A percentile compares a stretch with the other conserved stretches of the same genome.
Evolutionary conservation across 2,329 filamentous ascomycete species (phyloP).

Genomic region (Fusarium kyushuense): DNA sequence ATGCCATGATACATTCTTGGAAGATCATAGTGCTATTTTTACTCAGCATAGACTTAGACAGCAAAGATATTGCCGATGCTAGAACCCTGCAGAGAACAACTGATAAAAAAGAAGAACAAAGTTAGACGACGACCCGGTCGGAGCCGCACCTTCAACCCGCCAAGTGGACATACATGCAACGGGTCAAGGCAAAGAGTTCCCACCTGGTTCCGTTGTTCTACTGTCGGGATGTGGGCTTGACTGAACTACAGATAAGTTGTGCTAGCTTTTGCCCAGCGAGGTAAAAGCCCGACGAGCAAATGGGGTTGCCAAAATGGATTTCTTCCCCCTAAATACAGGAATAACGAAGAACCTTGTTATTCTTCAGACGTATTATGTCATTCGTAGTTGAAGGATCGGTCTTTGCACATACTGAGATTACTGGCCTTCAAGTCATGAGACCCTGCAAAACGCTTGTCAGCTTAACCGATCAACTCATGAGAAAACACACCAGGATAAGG

Average conservation of each 20-base stretch:
- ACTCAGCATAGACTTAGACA: neutral
- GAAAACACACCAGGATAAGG: neutral
- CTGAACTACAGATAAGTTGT: neutral
- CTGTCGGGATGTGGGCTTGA: slow-evolving; percentile 5
- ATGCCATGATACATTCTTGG: neutral
- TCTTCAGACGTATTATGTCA: neutral
- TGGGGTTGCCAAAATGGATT: neutral
- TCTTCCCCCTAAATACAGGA: neutral
- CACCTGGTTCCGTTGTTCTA: slow-evolving; percentile 39
- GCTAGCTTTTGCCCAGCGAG: neutral
- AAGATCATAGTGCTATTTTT: neutral
- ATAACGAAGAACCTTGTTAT: neutral
- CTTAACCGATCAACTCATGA: neutral
- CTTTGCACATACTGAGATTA: neutral
- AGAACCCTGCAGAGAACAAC: slow-evolving; percentile 13
- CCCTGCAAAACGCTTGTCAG: neutral
- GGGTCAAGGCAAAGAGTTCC: slow-evolving; percentile 29
- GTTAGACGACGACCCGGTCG: slow-evolving; percentile 28
- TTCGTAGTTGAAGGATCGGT: neutral
- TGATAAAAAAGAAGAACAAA: slow-evolving; percentile 3
- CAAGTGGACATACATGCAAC: slow-evolving; percentile 25
- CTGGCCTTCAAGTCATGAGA: neutral
- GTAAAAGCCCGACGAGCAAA: neutral
- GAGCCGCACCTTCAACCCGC: slow-evolving; percentile 34
- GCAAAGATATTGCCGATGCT: neutral